Evolutionary conservation across 768 basidiomycete genomes (phyloP), one percentile per base, ranked within the genome.

Genomic region (Phlegmacium glaucopus): DNA sequence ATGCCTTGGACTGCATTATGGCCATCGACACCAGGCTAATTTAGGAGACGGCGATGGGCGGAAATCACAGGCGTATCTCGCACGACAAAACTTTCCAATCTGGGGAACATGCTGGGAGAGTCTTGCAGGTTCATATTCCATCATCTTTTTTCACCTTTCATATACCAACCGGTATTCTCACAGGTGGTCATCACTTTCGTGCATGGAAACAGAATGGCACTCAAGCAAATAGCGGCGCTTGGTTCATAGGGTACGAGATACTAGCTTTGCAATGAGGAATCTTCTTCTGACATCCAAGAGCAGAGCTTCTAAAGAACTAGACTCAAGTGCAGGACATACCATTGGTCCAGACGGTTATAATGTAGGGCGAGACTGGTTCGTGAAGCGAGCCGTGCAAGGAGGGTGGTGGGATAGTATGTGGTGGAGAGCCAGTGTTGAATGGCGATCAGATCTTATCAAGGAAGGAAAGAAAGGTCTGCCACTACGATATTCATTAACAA

Each of bases 21-120:
- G 92, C 22, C 66, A 80, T 49, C 69, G 84, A 28, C 91, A 94
- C 60, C 72, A 81, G 39, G 92, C 91, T 11, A 74, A 94, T 62
- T 77, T 94, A 7, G 91, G 91, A 22, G 91, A 94, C 56, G 91
- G 90, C 1, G 80, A 85, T 44, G 82, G 82, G 2, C 76, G 75
- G 57, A 83, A 84, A 60, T 61, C 68, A 0, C 85, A 94, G 60
- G 76, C 82, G 51, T 78, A 82, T 60, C 77, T 93, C 39, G 84
- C 82, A 17, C 79, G 91, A 17, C 90, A 94, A 55, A 72, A 90
- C 65, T 76, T 77, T 51, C 88, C 90, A 4, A 67, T 83, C 29
- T 83, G 81, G 76, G 91, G 91, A 22, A 89, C 89, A 0, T 94
- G 91, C 64, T 90, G 91, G 87, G 90, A 94, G 72, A 89, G 82